phyloP scores from a whole-genome alignment of 805 yeast species.

The Scheffersomyces amazonensis region DNA sequence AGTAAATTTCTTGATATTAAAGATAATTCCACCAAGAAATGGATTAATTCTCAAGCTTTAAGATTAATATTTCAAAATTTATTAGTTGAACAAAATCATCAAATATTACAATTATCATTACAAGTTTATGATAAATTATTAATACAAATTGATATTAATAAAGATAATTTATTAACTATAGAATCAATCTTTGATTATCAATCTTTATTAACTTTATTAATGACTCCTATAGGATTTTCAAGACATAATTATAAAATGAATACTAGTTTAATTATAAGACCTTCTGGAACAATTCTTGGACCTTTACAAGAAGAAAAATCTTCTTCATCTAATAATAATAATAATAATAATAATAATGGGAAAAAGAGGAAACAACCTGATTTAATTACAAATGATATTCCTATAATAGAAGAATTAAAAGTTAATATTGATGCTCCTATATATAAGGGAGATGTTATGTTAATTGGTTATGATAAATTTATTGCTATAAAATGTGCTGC shows the following conservation, averaged over 20 bases:
- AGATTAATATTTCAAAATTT: conserved; percentile 84
- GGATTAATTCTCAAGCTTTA: conserved; percentile 76
- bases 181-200: conserved; percentile 57
- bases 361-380: conserved; percentile 44
- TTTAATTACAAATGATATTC: conserved; percentile 32
- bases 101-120: conserved; percentile 62
- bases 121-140: conserved; percentile 59
- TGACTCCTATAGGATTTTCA: conserved; percentile 95
- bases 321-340: neutral
- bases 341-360: conserved; percentile 32
- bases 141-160: conserved; percentile 37
- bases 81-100: conserved; percentile 81
- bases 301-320: conserved; percentile 12
- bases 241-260: conserved; percentile 87
- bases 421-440: conserved; percentile 94
- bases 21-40: conserved; percentile 51
- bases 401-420: conserved; percentile 55
- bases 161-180: conserved; percentile 35
- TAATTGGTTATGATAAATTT: conserved; percentile 74
- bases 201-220: conserved; percentile 58
- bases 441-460: conserved; percentile 83
- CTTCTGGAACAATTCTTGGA: conserved; percentile 59
- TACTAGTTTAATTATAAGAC: conserved; percentile 66
- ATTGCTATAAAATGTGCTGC: conserved; percentile 74
- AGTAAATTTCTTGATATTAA: conserved; percentile 66